Evolutionary conservation across 306 rosid genomes (phyloP).

Genomic region (Fragaria iinumae): DNA sequence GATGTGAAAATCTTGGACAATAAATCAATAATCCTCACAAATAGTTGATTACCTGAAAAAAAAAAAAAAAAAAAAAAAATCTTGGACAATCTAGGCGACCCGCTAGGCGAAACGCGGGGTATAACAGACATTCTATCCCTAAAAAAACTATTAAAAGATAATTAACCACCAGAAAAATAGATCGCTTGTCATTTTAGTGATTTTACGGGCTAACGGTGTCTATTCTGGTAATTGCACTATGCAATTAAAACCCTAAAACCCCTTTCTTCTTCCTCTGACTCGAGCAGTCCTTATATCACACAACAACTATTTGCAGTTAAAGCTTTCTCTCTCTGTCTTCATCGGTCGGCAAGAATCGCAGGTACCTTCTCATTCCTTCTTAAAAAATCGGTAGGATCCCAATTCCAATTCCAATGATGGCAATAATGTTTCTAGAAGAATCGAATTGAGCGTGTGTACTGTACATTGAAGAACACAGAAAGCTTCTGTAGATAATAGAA

Average conservation of each 20-base stretch:
- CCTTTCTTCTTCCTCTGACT: neutral
- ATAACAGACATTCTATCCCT: too few relatives aligned
- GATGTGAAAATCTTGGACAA: too few relatives aligned
- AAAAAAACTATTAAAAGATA: too few relatives aligned
- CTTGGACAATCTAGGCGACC: too few relatives aligned
- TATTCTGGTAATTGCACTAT: neutral
- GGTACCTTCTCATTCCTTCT: neutral
- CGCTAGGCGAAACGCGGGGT: too few relatives aligned
- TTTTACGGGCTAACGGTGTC: too few relatives aligned
- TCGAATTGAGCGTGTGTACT: neutral
- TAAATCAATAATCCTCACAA: too few relatives aligned
- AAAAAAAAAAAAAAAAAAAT: too few relatives aligned
- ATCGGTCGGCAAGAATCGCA: neutral
- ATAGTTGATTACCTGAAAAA: too few relatives aligned
- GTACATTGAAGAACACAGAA: neutral
- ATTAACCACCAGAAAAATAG: too few relatives aligned
- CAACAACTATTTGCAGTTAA: neutral
- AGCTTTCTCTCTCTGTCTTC: neutral
- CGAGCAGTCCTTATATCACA: neutral
- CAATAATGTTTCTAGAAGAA: neutral
- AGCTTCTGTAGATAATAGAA: neutral
- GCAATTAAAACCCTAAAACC: conserved; percentile 7
- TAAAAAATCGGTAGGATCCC: neutral
- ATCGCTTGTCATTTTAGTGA: too few relatives aligned
- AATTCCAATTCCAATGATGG: neutral